Evolutionary conservation across 2,329 filamentous ascomycete species (phyloP).

Genomic region (Neopestalotiopsis sp.): DNA sequence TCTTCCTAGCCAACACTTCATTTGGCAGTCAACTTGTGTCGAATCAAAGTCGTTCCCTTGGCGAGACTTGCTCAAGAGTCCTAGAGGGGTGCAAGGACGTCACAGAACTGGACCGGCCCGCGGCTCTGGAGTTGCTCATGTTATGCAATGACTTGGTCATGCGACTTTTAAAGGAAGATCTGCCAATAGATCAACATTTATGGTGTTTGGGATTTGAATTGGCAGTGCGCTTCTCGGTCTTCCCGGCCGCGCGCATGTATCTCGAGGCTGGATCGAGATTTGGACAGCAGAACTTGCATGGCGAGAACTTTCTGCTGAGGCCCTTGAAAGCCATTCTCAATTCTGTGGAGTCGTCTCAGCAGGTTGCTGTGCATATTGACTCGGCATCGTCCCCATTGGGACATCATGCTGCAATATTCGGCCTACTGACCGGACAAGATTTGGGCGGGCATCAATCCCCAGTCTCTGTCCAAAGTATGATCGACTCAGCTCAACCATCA

Average conservation of each 20-base stretch:
- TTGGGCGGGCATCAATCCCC: constrained; percentile 18
- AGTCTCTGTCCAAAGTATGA: constrained; percentile 3
- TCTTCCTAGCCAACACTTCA: not conserved
- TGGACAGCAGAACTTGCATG: not conserved
- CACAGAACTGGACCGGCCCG: not conserved
- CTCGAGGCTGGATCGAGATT: constrained; percentile 13
- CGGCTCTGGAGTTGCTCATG: constrained; percentile 29
- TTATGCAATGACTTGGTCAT: constrained; percentile 48
- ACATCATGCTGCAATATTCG: constrained; percentile 22
- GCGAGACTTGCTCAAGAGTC: not conserved
- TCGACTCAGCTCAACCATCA: not conserved
- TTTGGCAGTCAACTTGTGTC: constrained; percentile 18
- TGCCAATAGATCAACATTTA: constrained; percentile 33
- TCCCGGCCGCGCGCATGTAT: constrained; percentile 26
- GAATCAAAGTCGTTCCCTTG: not conserved
- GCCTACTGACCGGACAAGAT: constrained; percentile 30
- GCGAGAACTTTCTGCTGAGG: not conserved
- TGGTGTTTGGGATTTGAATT: constrained; percentile 35
- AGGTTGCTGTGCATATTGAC: not conserved
- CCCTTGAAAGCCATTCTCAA: not conserved
- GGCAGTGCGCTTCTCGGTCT: constrained; percentile 28
- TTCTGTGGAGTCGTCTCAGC: not conserved
- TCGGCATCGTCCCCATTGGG: not conserved
- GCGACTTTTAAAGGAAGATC: constrained; percentile 32
- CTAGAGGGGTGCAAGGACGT: not conserved